Percentiles rank a stretch among this genome's conserved stretches.
Evolutionary conservation across 768 basidiomycete genomes (phyloP).

Genomic region (Imleria badia): DNA sequence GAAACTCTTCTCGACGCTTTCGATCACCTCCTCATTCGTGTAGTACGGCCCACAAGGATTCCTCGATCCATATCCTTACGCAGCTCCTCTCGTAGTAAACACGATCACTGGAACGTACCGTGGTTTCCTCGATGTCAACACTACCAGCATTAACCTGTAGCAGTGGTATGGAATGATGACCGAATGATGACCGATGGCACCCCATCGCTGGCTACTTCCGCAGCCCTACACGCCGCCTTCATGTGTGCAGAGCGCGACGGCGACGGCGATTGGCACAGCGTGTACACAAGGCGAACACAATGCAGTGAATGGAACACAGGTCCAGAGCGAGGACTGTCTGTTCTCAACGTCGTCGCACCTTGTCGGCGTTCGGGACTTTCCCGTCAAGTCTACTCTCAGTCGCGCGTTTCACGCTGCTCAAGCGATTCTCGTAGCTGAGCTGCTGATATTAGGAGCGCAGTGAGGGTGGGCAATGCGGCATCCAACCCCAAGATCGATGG

Average conservation of each 20-base stretch:
- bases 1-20: neutral
- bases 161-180: neutral
- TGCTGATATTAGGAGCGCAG: neutral
- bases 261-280: neutral
- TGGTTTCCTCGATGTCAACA: constrained; percentile 3
- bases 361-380: neutral
- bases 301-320: neutral
- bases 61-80: neutral
- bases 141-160: neutral
- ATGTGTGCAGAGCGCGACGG: constrained; percentile 6
- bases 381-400: neutral
- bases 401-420: neutral
- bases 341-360: neutral
- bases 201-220: constrained; percentile 2
- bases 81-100: neutral
- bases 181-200: neutral
- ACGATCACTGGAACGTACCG: constrained; percentile 1
- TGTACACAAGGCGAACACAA: constrained; percentile 6
- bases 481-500: neutral
- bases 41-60: neutral
- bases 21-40: neutral
- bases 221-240: constrained; percentile 18
- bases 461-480: neutral
- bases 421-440: neutral
- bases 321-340: neutral